phyloP scores from a whole-genome alignment of 73 alveolate genomes.

The Effrenium voratum region DNA sequence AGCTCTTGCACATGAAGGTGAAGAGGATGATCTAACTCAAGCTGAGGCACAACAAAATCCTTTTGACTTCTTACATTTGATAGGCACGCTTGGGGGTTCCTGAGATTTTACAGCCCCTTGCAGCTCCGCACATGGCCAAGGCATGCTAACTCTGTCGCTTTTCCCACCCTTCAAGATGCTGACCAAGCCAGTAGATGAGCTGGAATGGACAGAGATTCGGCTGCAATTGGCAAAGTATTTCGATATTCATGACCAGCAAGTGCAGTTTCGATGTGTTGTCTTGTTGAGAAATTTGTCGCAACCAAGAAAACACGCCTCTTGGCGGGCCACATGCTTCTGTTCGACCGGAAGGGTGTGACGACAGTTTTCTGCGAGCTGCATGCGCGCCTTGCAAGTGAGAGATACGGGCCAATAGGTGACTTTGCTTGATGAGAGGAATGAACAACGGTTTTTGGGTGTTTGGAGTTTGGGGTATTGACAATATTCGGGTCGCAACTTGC shows the following conservation, averaged over 20 bases:
- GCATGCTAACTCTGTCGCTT: conserved; percentile 56
- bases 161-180: conserved; percentile 40
- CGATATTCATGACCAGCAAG: neutral
- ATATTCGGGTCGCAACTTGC: too few species aligned
- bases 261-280: neutral
- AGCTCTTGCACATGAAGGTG: too few species aligned
- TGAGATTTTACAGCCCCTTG: too few species aligned
- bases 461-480: too few species aligned
- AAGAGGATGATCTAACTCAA: too few species aligned
- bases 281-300: neutral
- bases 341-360: conserved; percentile 64
- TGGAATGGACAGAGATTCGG: conserved; percentile 62
- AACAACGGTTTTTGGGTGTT: too few species aligned
- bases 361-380: conserved; percentile 81
- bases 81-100: too few species aligned
- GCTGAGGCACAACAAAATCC: too few species aligned
- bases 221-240: neutral
- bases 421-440: too few species aligned
- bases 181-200: conserved; percentile 18
- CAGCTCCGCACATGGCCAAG: neutral
- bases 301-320: conserved; percentile 38
- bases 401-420: too few species aligned
- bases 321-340: conserved; percentile 89
- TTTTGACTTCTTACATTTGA: too few species aligned
- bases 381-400: conserved; percentile 26